These are phyloP conservation scores for Hirschfeldia incana DNA, from an alignment of 345 rosid genomes.

Conservation along the genomic window DNA sequence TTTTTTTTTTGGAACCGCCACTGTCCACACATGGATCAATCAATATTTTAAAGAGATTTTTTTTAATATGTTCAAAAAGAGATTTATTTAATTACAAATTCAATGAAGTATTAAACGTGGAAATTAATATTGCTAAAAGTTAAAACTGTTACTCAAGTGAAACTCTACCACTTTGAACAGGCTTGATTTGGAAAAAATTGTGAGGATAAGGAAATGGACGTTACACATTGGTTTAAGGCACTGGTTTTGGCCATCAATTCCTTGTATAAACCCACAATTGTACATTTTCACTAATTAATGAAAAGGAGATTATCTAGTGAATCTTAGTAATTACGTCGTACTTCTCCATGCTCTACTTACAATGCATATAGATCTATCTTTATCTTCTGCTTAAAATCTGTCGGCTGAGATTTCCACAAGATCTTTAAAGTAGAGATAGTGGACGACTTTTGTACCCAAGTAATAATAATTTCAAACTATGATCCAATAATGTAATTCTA, in stretches of 20 bases:
- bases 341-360: neutral
- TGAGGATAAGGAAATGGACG: neutral
- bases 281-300: neutral
- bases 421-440: neutral
- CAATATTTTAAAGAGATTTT: too few species aligned
- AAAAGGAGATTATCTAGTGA: neutral
- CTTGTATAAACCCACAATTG: neutral
- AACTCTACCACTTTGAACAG: too few species aligned
- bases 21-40: too few species aligned
- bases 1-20: too few species aligned
- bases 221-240: neutral
- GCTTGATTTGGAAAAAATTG: neutral
- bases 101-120: neutral
- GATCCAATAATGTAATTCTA: neutral
- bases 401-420: neutral
- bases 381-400: neutral
- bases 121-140: neutral
- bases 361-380: neutral
- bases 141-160: neutral
- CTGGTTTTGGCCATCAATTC: neutral
- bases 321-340: neutral
- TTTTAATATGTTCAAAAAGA: too few species aligned
- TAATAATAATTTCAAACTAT: neutral
- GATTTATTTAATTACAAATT: too few species aligned
- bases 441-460: constrained; percentile 13